Conservation (phyloP, 139 green algal genomes). For the Spirogloea muscicola region DNA sequence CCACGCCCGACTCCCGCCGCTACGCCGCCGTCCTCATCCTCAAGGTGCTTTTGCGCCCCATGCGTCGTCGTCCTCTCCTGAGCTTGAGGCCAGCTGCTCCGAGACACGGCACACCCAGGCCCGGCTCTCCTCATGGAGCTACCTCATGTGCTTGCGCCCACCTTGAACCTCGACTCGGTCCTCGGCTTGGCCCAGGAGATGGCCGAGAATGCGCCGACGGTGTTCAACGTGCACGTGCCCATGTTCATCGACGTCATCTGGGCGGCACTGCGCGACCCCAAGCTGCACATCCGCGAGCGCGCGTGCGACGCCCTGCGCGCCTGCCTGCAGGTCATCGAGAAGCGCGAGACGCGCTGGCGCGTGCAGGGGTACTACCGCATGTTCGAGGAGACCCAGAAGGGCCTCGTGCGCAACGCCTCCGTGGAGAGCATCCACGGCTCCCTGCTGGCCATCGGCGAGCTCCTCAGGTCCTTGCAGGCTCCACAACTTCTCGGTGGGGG, state of each 20-base stretch:
- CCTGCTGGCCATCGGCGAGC: conserved; percentile 84
- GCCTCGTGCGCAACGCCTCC: conserved; percentile 51
- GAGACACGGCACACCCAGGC: too few species aligned
- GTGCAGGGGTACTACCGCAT: conserved; percentile 92
- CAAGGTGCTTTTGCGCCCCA: too few species aligned
- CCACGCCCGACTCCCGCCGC: conserved; percentile 49
- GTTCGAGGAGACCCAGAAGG: conserved; percentile 89
- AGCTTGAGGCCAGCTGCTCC: too few species aligned
- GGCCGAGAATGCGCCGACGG: conserved; percentile 82
- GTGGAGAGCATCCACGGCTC: conserved; percentile 54
- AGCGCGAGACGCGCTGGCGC: conserved; percentile 94
- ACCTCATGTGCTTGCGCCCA: too few species aligned
- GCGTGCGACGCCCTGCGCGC: conserved; percentile 73
- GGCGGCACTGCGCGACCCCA: conserved; percentile 74
- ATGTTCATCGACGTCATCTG: conserved; percentile 89
- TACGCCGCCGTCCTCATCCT: conserved; percentile 73
- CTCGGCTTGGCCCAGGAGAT: conserved; percentile 70
- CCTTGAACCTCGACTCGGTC: too few species aligned
- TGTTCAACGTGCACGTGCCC: conserved; percentile 97
- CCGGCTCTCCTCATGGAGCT: too few species aligned
- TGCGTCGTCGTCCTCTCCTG: too few species aligned
- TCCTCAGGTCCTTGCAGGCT: conserved; percentile 66
- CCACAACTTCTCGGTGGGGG: too few species aligned
- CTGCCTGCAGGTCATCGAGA: conserved; percentile 88
- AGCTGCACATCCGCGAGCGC: conserved; percentile 70